These are phyloP conservation scores for Fusarium piperis DNA, from an alignment of 2,329 filamentous ascomycete species.

Conservation along the genomic window DNA sequence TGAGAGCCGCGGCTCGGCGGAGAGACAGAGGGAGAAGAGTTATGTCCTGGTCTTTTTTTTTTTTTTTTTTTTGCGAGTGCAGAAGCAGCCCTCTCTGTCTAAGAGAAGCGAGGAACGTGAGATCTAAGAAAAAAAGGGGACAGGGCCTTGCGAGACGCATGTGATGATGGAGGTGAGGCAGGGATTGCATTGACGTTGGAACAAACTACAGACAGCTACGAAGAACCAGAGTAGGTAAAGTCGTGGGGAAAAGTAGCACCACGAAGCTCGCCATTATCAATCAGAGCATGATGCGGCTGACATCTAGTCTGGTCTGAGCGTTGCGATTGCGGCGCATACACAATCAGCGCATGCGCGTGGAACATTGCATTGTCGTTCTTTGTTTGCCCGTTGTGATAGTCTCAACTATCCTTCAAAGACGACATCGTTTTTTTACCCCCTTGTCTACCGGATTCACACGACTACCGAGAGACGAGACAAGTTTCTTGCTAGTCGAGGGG, in stretches of 20 bases:
- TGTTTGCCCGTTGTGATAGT: not conserved
- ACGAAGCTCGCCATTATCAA: constrained; percentile 7
- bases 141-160: constrained; percentile 2
- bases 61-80: not conserved
- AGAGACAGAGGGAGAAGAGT: not conserved
- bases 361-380: not conserved
- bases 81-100: not conserved
- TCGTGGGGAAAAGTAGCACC: not conserved
- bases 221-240: not conserved
- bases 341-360: not conserved
- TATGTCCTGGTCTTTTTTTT: not conserved
- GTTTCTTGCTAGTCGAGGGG: constrained; percentile 12
- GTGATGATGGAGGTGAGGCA: constrained; percentile 1
- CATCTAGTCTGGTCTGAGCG: not conserved
- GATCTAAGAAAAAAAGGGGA: not conserved
- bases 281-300: constrained; percentile 2
- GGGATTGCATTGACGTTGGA: constrained; percentile 5
- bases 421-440: not conserved
- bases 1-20: constrained; percentile 22
- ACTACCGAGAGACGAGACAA: not conserved
- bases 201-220: not conserved
- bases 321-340: not conserved
- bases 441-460: not conserved
- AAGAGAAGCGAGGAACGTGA: not conserved
- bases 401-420: not conserved